phyloP scores from a whole-genome alignment of 495 filamentous ascomycete species.

The Xylaria intraflava region DNA sequence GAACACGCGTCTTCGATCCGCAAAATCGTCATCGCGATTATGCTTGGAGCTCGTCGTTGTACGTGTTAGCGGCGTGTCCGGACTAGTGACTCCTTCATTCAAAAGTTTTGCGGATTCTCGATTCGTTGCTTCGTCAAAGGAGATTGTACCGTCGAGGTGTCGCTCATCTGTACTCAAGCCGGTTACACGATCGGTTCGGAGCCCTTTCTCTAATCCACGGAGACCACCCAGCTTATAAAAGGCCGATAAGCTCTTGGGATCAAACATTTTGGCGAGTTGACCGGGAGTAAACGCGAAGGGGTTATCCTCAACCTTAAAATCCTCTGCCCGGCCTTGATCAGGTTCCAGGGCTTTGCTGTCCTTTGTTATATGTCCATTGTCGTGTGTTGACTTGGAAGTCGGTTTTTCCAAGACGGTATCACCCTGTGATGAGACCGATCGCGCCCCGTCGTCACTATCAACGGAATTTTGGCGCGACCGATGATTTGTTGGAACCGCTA shows the following conservation, averaged over 20 bases:
- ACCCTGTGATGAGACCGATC: conserved; percentile 40
- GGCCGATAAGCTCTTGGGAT: conserved; percentile 67
- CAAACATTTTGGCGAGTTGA: conserved; percentile 65
- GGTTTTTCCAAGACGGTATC: conserved; percentile 34
- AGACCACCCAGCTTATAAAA: conserved; percentile 65
- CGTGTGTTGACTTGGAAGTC: conserved; percentile 28
- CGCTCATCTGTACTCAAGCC: conserved; percentile 64
- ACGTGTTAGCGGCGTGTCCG: conserved; percentile 25
- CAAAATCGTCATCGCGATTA: conserved; percentile 35
- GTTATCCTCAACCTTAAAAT: conserved; percentile 60
- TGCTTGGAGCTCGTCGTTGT: conserved; percentile 13
- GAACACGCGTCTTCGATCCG: conserved; percentile 63
- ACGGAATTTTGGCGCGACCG: conserved; percentile 49
- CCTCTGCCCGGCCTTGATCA: conserved; percentile 56
- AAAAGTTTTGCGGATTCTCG: conserved; percentile 21
- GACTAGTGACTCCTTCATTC: conserved; percentile 28
- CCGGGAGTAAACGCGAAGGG: conserved; percentile 67
- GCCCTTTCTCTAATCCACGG: conserved; percentile 57
- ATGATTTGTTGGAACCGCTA: conserved; percentile 41
- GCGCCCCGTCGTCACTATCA: conserved; percentile 45
- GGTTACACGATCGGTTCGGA: conserved; percentile 56
- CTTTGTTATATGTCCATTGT: conserved; percentile 45
- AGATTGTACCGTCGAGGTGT: conserved; percentile 48
- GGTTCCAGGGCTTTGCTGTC: conserved; percentile 54
- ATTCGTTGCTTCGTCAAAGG: conserved; percentile 54